A percentile compares a stretch with the other conserved stretches of the same genome.
Conservation (phyloP, 805 yeast genomes). For the Saccharomycopsis malanga region DNA sequence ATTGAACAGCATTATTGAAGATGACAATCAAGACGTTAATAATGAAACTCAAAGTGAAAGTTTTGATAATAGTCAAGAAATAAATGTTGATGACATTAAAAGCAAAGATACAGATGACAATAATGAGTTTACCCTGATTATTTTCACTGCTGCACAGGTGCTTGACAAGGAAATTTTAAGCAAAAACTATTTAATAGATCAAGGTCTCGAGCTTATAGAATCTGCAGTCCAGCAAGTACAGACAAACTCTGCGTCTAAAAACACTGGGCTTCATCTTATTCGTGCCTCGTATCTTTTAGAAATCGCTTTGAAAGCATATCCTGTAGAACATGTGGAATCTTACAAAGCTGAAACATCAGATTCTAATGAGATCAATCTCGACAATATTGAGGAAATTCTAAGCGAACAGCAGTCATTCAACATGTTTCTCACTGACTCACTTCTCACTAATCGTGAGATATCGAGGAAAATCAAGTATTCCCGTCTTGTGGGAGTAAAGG, state of each 20-base stretch:
- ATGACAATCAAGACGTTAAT: not conserved
- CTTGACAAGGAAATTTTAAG: constrained; percentile 6
- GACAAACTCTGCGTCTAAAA: constrained; percentile 1
- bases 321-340: not conserved
- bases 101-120: not conserved
- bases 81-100: not conserved
- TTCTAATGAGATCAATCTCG: not conserved
- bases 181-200: constrained; percentile 11
- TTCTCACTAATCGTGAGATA: constrained; percentile 4
- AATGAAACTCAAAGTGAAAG: not conserved
- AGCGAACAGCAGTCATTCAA: not conserved
- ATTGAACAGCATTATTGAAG: not conserved
- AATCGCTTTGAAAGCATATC: constrained; percentile 10
- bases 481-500: constrained; percentile 6
- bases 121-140: not conserved
- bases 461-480: constrained; percentile 6
- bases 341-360: not conserved
- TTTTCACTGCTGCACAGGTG: not conserved
- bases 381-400: constrained; percentile 8
- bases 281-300: constrained; percentile 9
- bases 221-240: constrained; percentile 1
- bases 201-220: not conserved
- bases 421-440: not conserved
- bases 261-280: constrained; percentile 4
- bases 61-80: not conserved